Base-by-base conservation (phyloP, 2,329 filamentous ascomycete species). In the Nakataea oryzae region DNA sequence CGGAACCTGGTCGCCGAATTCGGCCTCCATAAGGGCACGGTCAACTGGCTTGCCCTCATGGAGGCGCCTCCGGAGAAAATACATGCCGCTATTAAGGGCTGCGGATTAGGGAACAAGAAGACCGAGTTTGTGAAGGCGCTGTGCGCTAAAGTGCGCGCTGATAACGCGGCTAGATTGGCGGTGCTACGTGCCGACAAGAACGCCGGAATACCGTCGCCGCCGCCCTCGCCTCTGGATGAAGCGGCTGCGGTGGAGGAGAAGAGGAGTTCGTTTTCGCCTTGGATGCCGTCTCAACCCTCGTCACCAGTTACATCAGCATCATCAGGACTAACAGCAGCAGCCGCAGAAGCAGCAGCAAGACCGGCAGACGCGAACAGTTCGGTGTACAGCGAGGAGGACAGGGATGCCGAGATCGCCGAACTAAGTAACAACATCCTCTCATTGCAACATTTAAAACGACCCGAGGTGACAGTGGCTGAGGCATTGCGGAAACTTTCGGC, bases 81-180 rank as follows among this genome's bases (percentile, higher is more conserved):
- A 7, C 73, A 78, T 64, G 78, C 85, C 66, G 84, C 89, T 0
- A 92, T 93, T 69, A 85, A 85, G 70, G 79, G 79, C 28, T 90
- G 90, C 32, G 90, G 90, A 0, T 76, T 93, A 1, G 87, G 86
- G 17, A 81, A 82, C 47, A 79, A 84, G n/a, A 95, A 93, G 73
- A 89, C 85, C 69, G 86, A 83, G 63, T 84, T 86, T 67, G 90
- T 93, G 67, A 84, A 92, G 66, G 74, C 41, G 41, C 41, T 50
- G 41, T 50, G 41, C 41, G 21, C 41, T 8, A 50, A 4, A n/a
- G 41, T 50, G 21, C 41, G 41, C 21, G 41, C 41, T 4, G 41
- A 50, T 8, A 50, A 50, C 21, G 24, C 41, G 41, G 41, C 41
- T n/a, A 50, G 41, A n/a, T 9, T 50, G 41, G 41, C 41, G 41